These are phyloP conservation scores for Populus tremula DNA, from an alignment of 345 rosid species.

Conservation along the genomic window DNA sequence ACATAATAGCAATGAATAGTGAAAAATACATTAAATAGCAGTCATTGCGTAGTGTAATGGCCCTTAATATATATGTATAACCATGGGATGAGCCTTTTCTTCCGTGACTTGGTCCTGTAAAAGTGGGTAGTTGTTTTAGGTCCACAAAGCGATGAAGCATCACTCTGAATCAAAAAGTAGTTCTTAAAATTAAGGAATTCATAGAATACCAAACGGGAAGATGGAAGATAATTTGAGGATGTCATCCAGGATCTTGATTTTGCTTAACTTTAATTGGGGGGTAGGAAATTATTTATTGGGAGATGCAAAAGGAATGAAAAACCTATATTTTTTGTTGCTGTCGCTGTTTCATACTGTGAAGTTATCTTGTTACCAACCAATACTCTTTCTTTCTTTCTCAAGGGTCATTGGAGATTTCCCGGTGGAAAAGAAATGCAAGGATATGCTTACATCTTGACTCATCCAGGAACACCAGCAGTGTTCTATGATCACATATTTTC, in stretches of 20 bases:
- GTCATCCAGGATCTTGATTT: neutral
- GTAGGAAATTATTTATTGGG: neutral
- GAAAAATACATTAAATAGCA: no score
- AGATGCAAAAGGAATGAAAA: neutral
- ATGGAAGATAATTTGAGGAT: neutral
- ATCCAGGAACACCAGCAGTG: slow-evolving; percentile 95
- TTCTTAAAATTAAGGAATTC: neutral
- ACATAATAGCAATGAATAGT: no score
- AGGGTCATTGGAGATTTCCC: slow-evolving; percentile 99
- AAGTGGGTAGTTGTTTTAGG: neutral
- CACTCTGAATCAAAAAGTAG: neutral
- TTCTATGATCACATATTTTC: slow-evolving; percentile 85
- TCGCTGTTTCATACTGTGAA: neutral
- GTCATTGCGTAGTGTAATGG: no score
- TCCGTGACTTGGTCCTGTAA: neutral
- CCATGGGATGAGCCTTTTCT: neutral
- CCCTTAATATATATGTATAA: no score
- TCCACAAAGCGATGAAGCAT: neutral
- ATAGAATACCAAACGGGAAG: neutral
- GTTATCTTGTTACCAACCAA: neutral
- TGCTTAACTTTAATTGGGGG: neutral
- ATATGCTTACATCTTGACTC: slow-evolving; percentile 90
- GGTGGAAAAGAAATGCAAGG: slow-evolving; percentile 97
- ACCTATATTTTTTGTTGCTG: neutral
- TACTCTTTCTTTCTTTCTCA: neutral